Evolutionary conservation across 2,329 filamentous ascomycete species (phyloP), one percentile per base, ranked within the genome.

Genomic region (Sphaerulina musiva): DNA sequence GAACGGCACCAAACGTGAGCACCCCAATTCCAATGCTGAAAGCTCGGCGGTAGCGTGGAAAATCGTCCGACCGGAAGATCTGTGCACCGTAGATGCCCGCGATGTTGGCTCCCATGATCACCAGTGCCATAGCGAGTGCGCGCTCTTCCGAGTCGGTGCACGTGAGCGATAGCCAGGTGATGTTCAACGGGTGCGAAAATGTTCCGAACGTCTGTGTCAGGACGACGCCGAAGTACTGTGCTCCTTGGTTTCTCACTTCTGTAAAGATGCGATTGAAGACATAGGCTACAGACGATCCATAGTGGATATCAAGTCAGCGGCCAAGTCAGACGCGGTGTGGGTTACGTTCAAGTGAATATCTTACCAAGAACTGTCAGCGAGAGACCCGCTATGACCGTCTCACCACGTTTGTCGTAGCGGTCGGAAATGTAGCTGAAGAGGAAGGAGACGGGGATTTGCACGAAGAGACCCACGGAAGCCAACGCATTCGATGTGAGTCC

Each of bases 31-130:
- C 70, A 54, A 78, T 67, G 20, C 68, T 72, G 62, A 80, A 82
- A 1, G 73, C 78, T 12, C 76, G 73, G 2, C 74, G 73, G 63
- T 81, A 81, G 1, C 72, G 69, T 0, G 79, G 78, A 43, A 65
- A 67, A 59, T 81, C 78, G 49, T 80, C 77, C 0, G 67, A 59
- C 20, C 76, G 76, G 73, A 83, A 83, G 56, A 83, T 78, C 63
- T 83, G 80, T 0, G 79, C 79, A 3, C 80, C 81, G 51, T 81
- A 80, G 48, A 84, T 83, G 20, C 80, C 80, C 0, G 80, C 80
- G 26, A 78, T 79, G 59, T 84, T 84, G 46, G 79, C 81, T 17
- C 78, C 77, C 80, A 83, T 83, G 55, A 83, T 81, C 48, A 82
- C 73, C 68, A 78, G 72, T 6, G 80, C 79, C 80, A 83, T 83